phyloP scores from a whole-genome alignment of 1,139 yeast genomes.

The Debaryomyces singareniensis region DNA sequence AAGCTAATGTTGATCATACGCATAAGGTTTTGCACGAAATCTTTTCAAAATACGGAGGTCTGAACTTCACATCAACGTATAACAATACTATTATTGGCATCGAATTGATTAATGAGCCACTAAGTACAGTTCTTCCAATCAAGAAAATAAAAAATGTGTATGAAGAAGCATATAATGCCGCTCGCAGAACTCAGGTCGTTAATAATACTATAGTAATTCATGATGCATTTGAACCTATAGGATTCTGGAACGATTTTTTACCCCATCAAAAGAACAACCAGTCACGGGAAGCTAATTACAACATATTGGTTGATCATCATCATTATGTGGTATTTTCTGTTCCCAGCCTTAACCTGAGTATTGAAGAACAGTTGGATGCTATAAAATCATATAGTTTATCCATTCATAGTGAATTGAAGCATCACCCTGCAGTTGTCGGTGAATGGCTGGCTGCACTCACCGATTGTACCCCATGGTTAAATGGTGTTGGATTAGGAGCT shows the following conservation, averaged over 20 bases:
- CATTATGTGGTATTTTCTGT: conserved; percentile 55
- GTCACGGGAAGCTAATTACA: conserved; percentile 20
- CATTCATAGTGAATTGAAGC: conserved; percentile 26
- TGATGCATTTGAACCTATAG: conserved; percentile 49
- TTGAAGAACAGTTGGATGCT: conserved; percentile 32
- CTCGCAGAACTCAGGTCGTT: conserved; percentile 26
- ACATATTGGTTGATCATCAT: conserved; percentile 57
- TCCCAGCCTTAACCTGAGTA: conserved; percentile 28
- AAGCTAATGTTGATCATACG: conserved; percentile 38
- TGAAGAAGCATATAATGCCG: conserved; percentile 31
- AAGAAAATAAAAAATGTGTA: conserved; percentile 34
- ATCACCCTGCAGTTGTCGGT: conserved; percentile 51
- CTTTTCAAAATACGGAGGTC: conserved; percentile 37
- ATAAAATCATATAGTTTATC: conserved; percentile 31
- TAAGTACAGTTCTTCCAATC: conserved; percentile 36
- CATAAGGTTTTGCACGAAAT: conserved; percentile 37
- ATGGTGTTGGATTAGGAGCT: conserved; percentile 55
- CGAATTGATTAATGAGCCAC: conserved; percentile 64
- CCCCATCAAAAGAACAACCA: conserved; percentile 12
- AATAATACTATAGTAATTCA: conserved; percentile 48
- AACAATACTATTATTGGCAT: conserved; percentile 51
- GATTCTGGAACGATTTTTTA: conserved; percentile 46
- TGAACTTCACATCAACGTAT: conserved; percentile 23
- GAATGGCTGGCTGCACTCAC: conserved; percentile 64
- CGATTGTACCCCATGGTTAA: conserved; percentile 62